Conservation (phyloP, 129 eudicot species). For the Solidago caesia region DNA sequence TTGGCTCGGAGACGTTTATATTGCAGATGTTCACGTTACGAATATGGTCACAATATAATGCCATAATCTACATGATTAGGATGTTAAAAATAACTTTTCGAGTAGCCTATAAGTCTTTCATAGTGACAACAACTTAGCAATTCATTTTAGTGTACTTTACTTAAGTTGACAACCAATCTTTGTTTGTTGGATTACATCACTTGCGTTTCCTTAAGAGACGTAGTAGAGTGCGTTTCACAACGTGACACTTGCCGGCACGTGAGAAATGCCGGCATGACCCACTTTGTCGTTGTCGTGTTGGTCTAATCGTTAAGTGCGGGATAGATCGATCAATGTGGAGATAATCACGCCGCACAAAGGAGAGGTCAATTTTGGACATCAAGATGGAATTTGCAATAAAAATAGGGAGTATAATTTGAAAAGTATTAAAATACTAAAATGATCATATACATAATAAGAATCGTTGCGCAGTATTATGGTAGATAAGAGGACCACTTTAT, state of each 20-base stretch:
- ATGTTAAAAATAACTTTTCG: slow-evolving; percentile 1
- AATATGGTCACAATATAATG: background rate
- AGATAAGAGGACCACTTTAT: slow-evolving; percentile 24
- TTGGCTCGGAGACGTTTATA: background rate
- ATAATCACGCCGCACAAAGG: background rate
- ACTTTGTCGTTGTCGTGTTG: too few species aligned
- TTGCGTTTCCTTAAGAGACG: too few species aligned
- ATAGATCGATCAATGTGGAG: too few species aligned
- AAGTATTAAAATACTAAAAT: background rate
- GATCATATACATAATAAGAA: slow-evolving; percentile 23
- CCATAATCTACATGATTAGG: background rate
- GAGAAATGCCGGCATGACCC: too few species aligned
- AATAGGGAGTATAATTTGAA: background rate
- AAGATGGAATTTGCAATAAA: background rate
- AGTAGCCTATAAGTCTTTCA: background rate
- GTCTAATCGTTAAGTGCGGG: too few species aligned
- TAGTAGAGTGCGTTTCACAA: too few species aligned
- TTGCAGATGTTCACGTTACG: background rate
- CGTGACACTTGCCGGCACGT: too few species aligned
- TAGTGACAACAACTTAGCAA: background rate
- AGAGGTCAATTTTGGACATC: too few species aligned
- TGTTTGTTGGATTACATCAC: too few species aligned
- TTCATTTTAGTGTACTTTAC: background rate
- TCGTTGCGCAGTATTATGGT: slow-evolving; percentile 13
- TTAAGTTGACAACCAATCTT: background rate